Evolutionary conservation across 306 rosid genomes (phyloP).

Genomic region (Pterocarpus santalinus): DNA sequence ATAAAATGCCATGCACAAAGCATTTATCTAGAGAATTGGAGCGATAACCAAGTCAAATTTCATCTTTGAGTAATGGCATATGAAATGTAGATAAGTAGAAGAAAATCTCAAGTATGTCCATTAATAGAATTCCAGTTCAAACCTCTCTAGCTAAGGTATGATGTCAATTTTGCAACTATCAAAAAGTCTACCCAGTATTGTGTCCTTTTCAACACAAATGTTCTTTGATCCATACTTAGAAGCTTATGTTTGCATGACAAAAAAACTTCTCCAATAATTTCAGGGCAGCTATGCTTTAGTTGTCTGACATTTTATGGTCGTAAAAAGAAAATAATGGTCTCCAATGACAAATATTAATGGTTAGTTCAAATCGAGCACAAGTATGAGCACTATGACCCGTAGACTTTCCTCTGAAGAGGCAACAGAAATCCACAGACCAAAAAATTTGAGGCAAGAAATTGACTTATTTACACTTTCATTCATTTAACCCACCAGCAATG

Average conservation of each 20-base stretch:
- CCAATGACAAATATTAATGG: constrained; percentile 10
- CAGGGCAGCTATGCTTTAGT: constrained; percentile 17
- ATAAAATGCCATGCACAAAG: constrained; percentile 93
- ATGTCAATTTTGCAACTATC: constrained; percentile 36
- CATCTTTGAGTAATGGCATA: constrained; percentile 4
- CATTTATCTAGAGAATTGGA: constrained; percentile 80
- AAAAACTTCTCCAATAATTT: constrained; percentile 23
- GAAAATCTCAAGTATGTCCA: constrained; percentile 19
- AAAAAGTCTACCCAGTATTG: constrained; percentile 31
- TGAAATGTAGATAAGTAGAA: constrained; percentile 15
- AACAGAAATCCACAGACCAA: constrained; percentile 21
- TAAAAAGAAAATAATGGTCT: constrained; percentile 28
- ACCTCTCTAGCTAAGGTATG: constrained; percentile 28
- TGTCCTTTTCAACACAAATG: constrained; percentile 31
- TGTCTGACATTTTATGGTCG: constrained; percentile 13
- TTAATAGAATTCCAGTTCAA: constrained; percentile 31
- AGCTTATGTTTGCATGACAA: constrained; percentile 39
- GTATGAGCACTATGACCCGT: constrained; percentile 6
- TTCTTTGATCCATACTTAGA: constrained; percentile 30
- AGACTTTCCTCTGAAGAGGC: constrained; percentile 20
- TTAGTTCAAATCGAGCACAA: constrained; percentile 26
- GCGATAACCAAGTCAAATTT: constrained; percentile 46
- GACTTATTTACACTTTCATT: constrained; percentile 6
- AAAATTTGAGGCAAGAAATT: constrained; percentile 10
- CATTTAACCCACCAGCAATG: neutral